Evolutionary conservation across 2,329 filamentous ascomycete genomes (phyloP), one percentile per base, ranked within the genome.

Genomic region (Pseudocercospora fijiensis): DNA sequence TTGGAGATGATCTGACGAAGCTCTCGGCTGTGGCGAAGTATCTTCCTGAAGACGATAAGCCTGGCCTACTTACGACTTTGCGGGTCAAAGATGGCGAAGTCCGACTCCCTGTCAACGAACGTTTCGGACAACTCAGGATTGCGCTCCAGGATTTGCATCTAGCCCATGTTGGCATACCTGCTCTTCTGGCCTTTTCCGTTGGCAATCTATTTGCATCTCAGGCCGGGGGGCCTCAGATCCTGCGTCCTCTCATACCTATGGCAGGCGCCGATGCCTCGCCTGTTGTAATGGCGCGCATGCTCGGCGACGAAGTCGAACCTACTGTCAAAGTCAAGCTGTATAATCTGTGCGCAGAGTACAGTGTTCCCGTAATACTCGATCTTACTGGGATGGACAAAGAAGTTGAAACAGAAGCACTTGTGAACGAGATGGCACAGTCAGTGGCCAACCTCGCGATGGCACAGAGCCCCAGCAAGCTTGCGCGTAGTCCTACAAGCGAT

Each of bases 281-380:
- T 0, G 91, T 93, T 67, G 76, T 98, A 59, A 96, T 96, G 88
- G 86, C 90, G 64, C 86, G 95, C 57, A 90, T 96, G 79, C 90
- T 99, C 68, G 92, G 92, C 0, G 93, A 98, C 74, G 94, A 98
- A 74, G 91, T 96, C 78, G 94, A 98, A 67, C 94, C 96, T 0
- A 88, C 91, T 6, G 82, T 97, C 69, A 96, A 96, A 75, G 76
- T 97, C 63, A 96, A 96, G 74, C 79, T 98, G 47, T 90, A 90
- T 76, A 92, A 96, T 65, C 70, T 96, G 4, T 89, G 87, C 64
- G 77, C 92, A n/a, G 96, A 99, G 74, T 99, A 99, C 75, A 89
- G 89, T 16, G 90, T 98, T 3, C 85, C 91, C 0, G 91, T 90
- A 0, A 77, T 97, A 0, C 89, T 96, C 82, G 91, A 92, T 58